Evolutionary conservation across 148 eudicot genomes (phyloP).

Genomic region (Persicaria maculosa): DNA sequence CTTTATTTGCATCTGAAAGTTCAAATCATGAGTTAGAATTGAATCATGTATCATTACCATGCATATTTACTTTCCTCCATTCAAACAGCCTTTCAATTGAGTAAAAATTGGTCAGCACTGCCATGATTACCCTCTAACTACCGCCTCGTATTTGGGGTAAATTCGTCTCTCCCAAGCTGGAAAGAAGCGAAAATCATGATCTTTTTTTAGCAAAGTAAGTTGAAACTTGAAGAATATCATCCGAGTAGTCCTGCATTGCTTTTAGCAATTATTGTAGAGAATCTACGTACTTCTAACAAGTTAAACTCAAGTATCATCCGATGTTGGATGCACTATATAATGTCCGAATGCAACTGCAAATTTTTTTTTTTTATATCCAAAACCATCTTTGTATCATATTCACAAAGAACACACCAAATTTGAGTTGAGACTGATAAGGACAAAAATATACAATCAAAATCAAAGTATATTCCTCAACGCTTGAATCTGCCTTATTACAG

Average conservation of each 20-base stretch:
- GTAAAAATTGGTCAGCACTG: not conserved
- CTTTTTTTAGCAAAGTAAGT: not conserved
- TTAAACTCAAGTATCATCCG: not conserved
- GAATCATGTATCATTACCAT: too few relatives aligned
- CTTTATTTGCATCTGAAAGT: too few relatives aligned
- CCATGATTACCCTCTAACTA: not conserved
- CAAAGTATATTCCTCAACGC: not conserved
- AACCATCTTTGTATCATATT: not conserved
- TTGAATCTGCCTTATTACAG: not conserved
- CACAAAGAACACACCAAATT: slow-evolving; percentile 10
- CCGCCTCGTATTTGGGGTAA: not conserved
- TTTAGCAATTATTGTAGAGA: not conserved
- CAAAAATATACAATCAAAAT: slow-evolving; percentile 11
- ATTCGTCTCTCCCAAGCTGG: not conserved
- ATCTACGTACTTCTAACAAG: not conserved
- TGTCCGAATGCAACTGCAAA: not conserved
- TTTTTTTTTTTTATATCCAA: too few relatives aligned
- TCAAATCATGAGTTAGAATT: too few relatives aligned
- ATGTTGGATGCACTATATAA: not conserved
- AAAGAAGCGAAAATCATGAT: not conserved
- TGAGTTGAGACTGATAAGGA: not conserved
- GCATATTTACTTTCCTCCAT: not conserved
- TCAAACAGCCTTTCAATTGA: not conserved
- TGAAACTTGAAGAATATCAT: not conserved
- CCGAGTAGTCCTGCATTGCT: not conserved